These are phyloP conservation scores for Carex littledalei DNA, from an alignment of 176 grass and related monocot species.

Conservation along the genomic window DNA sequence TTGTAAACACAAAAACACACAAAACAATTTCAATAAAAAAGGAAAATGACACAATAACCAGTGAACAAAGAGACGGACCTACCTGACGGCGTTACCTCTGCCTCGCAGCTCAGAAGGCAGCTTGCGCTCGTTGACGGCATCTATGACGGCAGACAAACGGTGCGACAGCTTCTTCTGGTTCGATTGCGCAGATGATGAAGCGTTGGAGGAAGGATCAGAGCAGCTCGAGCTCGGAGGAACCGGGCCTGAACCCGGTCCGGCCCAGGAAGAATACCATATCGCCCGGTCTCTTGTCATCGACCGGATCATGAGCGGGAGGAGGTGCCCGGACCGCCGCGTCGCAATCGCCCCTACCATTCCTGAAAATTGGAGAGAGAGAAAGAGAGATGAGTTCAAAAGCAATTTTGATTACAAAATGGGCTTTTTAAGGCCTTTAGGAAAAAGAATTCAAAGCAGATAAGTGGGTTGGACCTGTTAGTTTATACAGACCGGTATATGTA, in stretches of 20 bases:
- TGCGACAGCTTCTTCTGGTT: conserved; percentile 38
- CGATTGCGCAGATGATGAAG: conserved; percentile 9
- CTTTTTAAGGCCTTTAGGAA: neutral
- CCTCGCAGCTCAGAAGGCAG: conserved; percentile 64
- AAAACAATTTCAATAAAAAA: neutral
- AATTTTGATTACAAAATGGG: neutral
- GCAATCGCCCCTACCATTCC: conserved; percentile 22
- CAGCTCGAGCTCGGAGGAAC: neutral
- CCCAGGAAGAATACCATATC: conserved; percentile 41
- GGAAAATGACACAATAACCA: neutral
- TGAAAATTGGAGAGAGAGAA: neutral
- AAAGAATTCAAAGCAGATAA: neutral
- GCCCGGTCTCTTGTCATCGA: neutral
- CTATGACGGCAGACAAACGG: conserved; percentile 51
- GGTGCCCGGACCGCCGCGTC: conserved; percentile 16
- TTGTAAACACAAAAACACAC: neutral
- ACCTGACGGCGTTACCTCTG: conserved; percentile 62
- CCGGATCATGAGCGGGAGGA: neutral
- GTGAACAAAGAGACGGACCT: neutral
- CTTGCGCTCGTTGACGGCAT: conserved; percentile 73
- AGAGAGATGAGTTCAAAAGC: neutral
- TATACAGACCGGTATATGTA: neutral
- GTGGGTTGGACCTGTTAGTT: neutral
- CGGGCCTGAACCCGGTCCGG: conserved; percentile 7
- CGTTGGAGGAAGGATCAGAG: conserved; percentile 9